Conservation (phyloP, 2,329 filamentous ascomycete genomes). For the Calonectria leucothoes region DNA sequence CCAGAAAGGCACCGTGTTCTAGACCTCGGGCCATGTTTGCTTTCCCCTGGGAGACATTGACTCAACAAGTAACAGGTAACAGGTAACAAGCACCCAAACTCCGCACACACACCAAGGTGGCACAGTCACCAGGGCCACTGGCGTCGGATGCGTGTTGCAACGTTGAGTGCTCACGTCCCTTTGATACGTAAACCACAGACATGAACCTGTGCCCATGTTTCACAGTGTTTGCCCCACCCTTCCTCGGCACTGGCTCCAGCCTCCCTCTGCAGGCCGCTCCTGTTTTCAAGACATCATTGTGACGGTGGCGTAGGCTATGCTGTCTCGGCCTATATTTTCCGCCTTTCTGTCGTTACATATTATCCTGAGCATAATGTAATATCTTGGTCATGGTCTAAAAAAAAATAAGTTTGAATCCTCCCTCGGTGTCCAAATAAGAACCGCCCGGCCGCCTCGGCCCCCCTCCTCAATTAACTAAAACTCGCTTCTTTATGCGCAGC, state of each 20-base stretch:
- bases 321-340: neutral
- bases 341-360: neutral
- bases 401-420: neutral
- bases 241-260: neutral
- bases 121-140: constrained; percentile 16
- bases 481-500: neutral
- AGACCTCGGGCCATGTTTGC: neutral
- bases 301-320: neutral
- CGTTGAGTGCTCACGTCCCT: neutral
- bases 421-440: neutral
- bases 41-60: neutral
- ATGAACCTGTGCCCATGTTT: neutral
- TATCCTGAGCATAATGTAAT: neutral
- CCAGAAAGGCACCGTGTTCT: neutral
- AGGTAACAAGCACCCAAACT: constrained; percentile 26
- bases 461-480: neutral
- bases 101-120: constrained; percentile 26
- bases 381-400: neutral
- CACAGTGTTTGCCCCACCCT: neutral
- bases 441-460: neutral
- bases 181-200: neutral
- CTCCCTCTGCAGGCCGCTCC: neutral
- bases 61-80: constrained; percentile 12
- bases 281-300: neutral
- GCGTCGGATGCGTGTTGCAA: neutral